Percentiles rank a stretch among this genome's conserved stretches.
phyloP scores from a whole-genome alignment of 495 filamentous ascomycete species.

The Geopyxis carbonaria region DNA sequence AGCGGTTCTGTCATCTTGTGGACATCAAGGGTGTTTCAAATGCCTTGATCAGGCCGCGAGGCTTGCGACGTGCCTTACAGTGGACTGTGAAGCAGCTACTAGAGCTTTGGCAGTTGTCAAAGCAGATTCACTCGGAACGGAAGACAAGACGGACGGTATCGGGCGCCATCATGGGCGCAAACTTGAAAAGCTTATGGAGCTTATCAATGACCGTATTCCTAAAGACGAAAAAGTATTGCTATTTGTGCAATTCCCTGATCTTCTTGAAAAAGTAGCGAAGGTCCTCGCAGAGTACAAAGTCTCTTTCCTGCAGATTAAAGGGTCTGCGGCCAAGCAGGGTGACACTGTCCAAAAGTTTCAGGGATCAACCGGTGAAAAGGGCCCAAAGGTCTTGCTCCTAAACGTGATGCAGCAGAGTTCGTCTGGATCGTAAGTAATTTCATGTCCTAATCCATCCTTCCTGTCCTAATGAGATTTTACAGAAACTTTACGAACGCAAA shows the following conservation, averaged over 20 bases:
- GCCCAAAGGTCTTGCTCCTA: slow-evolving; percentile 44
- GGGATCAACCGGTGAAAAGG: slow-evolving; percentile 15
- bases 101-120: slow-evolving; percentile 27
- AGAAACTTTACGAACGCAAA: slow-evolving; percentile 62
- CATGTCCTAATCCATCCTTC: background rate
- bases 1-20: slow-evolving; percentile 34
- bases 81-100: slow-evolving; percentile 18
- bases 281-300: slow-evolving; percentile 20
- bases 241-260: slow-evolving; percentile 35
- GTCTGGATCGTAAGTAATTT: slow-evolving; percentile 46
- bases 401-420: slow-evolving; percentile 46
- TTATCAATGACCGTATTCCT: slow-evolving; percentile 30
- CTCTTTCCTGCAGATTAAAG: slow-evolving; percentile 16
- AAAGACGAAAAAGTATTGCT: slow-evolving; percentile 33
- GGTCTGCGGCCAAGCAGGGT: slow-evolving; percentile 11
- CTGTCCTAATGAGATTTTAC: no score
- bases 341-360: slow-evolving; percentile 33
- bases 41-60: slow-evolving; percentile 27
- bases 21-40: slow-evolving; percentile 32
- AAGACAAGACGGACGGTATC: slow-evolving; percentile 20
- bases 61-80: slow-evolving; percentile 18
- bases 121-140: slow-evolving; percentile 24
- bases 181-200: slow-evolving; percentile 31
- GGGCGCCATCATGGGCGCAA: slow-evolving; percentile 31
- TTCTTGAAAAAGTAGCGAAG: slow-evolving; percentile 27